These are phyloP conservation scores for Jatropha multifida DNA, from an alignment of 441 rosid species.

Conservation along the genomic window DNA sequence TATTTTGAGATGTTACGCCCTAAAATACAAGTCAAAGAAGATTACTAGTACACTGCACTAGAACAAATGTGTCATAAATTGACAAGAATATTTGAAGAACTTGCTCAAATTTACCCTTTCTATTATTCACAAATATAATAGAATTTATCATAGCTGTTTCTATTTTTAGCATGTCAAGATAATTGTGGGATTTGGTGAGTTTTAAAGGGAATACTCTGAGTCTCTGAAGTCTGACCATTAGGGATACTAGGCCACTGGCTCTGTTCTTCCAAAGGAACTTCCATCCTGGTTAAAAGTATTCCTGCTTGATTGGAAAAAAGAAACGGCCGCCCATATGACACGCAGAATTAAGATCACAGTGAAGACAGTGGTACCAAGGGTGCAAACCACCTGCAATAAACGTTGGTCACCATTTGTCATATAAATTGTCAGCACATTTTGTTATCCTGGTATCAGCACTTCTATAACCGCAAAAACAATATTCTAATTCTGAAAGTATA, in stretches of 20 bases:
- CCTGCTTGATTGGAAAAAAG: conserved; percentile 55
- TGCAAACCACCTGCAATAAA: conserved; percentile 58
- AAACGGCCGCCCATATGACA: conserved; percentile 55
- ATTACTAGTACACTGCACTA: too few species aligned
- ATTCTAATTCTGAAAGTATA: background rate
- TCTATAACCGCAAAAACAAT: background rate
- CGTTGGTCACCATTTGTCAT: background rate
- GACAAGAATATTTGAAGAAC: background rate
- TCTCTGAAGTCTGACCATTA: background rate
- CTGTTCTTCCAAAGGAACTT: conserved; percentile 35
- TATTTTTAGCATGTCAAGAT: background rate
- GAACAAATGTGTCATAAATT: background rate
- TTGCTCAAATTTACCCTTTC: background rate
- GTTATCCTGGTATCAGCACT: background rate
- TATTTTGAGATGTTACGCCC: too few species aligned
- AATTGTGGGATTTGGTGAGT: background rate
- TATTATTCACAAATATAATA: background rate
- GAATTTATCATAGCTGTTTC: background rate
- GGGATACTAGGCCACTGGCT: conserved; percentile 29
- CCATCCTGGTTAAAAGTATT: conserved; percentile 38
- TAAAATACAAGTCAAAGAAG: too few species aligned
- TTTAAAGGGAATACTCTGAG: background rate
- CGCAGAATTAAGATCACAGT: conserved; percentile 40
- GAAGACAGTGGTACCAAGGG: conserved; percentile 47
- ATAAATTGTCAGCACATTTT: background rate